A percentile compares a stretch with the other conserved stretches of the same genome.
These are phyloP conservation scores for Alternaria triticimaculans DNA, from an alignment of 2,329 filamentous ascomycete species.

Conservation along the genomic window DNA sequence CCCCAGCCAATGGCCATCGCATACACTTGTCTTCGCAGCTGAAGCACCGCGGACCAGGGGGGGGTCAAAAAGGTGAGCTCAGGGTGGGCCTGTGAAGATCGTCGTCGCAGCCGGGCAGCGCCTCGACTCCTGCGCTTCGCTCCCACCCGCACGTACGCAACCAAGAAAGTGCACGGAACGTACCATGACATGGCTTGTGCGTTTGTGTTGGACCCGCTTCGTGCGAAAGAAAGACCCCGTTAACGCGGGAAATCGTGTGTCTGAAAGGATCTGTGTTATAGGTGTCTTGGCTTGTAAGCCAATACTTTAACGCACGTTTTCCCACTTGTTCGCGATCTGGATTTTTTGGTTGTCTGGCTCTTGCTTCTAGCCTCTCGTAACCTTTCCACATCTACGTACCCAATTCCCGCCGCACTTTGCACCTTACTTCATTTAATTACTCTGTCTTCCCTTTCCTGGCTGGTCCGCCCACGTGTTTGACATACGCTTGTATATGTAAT, in stretches of 20 bases:
- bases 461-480: constrained; percentile 22
- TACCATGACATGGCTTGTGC: constrained; percentile 9
- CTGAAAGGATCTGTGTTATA: constrained; percentile 1
- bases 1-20: constrained; percentile 14
- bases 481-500: constrained; percentile 29
- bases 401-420: background rate
- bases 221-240: constrained; percentile 1
- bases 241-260: background rate
- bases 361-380: constrained; percentile 4
- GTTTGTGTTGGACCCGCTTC: constrained; percentile 2
- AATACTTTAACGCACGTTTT: constrained; percentile 45
- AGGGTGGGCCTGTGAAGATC: constrained; percentile 25
- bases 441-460: constrained; percentile 19
- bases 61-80: constrained; percentile 8
- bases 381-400: background rate
- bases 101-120: constrained; percentile 6
- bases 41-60: constrained; percentile 7
- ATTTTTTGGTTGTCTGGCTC: constrained; percentile 18
- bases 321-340: constrained; percentile 25
- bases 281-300: constrained; percentile 33
- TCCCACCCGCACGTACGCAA: constrained; percentile 6
- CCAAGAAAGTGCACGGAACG: constrained; percentile 4
- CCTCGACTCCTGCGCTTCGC: constrained; percentile 7
- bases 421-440: constrained; percentile 23
- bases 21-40: constrained; percentile 7